phyloP scores from a whole-genome alignment of 1,139 yeast genomes.

The Zygosaccharomyces pseudobailii region DNA sequence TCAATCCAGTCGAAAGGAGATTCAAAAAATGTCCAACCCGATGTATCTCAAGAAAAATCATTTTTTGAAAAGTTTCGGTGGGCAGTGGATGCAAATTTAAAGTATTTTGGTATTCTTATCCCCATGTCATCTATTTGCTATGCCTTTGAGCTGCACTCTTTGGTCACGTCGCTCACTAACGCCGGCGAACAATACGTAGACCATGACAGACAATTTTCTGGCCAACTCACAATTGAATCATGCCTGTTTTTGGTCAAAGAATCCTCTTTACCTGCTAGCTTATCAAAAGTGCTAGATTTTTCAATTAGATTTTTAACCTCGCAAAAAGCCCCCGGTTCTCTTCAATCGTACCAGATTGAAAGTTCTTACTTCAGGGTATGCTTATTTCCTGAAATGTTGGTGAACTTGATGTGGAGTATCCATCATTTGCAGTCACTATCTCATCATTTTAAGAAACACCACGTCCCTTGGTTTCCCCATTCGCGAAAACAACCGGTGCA shows the following conservation, averaged over 20 bases:
- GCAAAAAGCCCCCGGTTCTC: slow-evolving; percentile 22
- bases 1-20: slow-evolving; percentile 4
- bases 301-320: slow-evolving; percentile 34
- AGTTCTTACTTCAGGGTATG: slow-evolving; percentile 56
- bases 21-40: neutral
- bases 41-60: neutral
- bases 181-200: slow-evolving; percentile 6
- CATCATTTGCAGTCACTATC: slow-evolving; percentile 18
- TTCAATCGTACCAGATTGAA: slow-evolving; percentile 51
- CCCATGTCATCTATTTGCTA: slow-evolving; percentile 28
- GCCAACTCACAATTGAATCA: slow-evolving; percentile 26
- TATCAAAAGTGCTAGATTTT: slow-evolving; percentile 41
- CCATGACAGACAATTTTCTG: slow-evolving; percentile 13
- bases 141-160: slow-evolving; percentile 27
- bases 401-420: slow-evolving; percentile 38
- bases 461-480: slow-evolving; percentile 5
- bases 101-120: slow-evolving; percentile 28
- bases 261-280: slow-evolving; percentile 21
- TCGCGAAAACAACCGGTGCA: neutral
- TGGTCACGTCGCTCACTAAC: slow-evolving; percentile 20
- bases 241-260: slow-evolving; percentile 30
- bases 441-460: slow-evolving; percentile 19
- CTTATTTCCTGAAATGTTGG: slow-evolving; percentile 48
- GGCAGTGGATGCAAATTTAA: slow-evolving; percentile 19
- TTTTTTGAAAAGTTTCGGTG: slow-evolving; percentile 9